Conservation (phyloP, 2,329 filamentous ascomycete genomes). For the Corynespora cassiicola region DNA sequence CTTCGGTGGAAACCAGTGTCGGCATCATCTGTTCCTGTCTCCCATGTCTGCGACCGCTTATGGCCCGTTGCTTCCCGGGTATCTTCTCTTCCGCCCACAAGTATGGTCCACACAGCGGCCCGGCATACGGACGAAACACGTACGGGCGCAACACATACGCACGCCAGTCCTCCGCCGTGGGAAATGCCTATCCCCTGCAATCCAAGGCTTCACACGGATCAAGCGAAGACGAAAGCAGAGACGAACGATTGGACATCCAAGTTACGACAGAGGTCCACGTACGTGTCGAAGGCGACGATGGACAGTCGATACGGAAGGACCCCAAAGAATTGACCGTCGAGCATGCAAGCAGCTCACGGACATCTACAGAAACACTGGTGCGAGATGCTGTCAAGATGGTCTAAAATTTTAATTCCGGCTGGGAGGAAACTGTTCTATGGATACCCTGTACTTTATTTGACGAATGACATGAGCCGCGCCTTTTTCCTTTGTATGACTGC, state of each 20-base stretch:
- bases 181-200: slow-evolving; percentile 10
- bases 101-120: slow-evolving; percentile 12
- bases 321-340: slow-evolving; percentile 15
- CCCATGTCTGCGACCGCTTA: slow-evolving; percentile 33
- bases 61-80: slow-evolving; percentile 29
- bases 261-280: slow-evolving; percentile 31
- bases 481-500: too few species aligned
- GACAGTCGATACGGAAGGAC: slow-evolving; percentile 9
- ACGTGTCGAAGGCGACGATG: slow-evolving; percentile 20
- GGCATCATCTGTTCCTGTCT: slow-evolving; percentile 43
- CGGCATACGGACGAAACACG: slow-evolving; percentile 13
- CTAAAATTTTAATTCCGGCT: background rate
- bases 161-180: slow-evolving; percentile 7
- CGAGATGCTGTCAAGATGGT: slow-evolving; percentile 7
- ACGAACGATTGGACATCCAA: slow-evolving; percentile 26
- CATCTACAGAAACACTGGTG: slow-evolving; percentile 19
- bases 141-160: slow-evolving; percentile 11
- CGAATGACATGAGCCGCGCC: too few species aligned
- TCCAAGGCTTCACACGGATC: slow-evolving; percentile 8
- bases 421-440: too few species aligned
- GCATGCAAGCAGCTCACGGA: slow-evolving; percentile 12
- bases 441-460: too few species aligned
- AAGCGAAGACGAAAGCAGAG: slow-evolving; percentile 10
- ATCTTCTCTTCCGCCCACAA: slow-evolving; percentile 23
- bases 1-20: slow-evolving; percentile 37